These are phyloP conservation scores for Trichocladium antarcticum DNA, from an alignment of 495 filamentous ascomycete genomes.

Conservation along the genomic window DNA sequence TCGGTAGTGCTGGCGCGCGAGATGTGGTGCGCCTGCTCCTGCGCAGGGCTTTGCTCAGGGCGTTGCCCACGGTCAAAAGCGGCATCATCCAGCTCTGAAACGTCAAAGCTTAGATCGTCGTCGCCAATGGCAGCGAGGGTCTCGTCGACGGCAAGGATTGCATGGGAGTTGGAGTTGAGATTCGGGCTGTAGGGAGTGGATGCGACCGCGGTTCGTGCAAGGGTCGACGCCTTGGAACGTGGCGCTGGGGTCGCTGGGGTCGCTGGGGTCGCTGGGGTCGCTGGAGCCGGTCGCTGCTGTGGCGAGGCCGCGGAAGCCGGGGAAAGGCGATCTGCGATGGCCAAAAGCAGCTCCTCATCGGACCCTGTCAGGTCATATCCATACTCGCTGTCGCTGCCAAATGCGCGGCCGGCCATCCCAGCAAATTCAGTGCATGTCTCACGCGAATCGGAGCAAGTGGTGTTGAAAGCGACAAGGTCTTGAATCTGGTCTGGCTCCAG, in stretches of 20 bases:
- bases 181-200: background rate
- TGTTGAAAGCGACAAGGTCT: background rate
- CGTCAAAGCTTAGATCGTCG: slow-evolving; percentile 19
- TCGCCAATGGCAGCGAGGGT: slow-evolving; percentile 9
- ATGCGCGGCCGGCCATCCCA: slow-evolving; percentile 13
- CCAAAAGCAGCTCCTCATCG: slow-evolving; percentile 36
- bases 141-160: slow-evolving; percentile 5
- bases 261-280: background rate
- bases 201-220: slow-evolving; percentile 1
- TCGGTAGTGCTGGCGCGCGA: background rate
- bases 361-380: slow-evolving; percentile 60
- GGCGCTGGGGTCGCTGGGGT: background rate
- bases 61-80: slow-evolving; percentile 2
- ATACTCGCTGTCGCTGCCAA: slow-evolving; percentile 47
- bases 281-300: background rate
- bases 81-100: slow-evolving; percentile 12
- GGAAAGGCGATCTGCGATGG: slow-evolving; percentile 15
- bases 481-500: background rate
- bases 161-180: slow-evolving; percentile 1
- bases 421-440: background rate
- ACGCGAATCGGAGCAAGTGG: background rate
- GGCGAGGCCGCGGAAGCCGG: slow-evolving; percentile 7
- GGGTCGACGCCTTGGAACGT: background rate
- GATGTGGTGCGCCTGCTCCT: too few species aligned
- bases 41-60: background rate